Percentiles rank a stretch among this genome's conserved stretches.
Evolutionary conservation across 208 protist species (phyloP).

Genomic region (Acanthamoeba healyi): DNA sequence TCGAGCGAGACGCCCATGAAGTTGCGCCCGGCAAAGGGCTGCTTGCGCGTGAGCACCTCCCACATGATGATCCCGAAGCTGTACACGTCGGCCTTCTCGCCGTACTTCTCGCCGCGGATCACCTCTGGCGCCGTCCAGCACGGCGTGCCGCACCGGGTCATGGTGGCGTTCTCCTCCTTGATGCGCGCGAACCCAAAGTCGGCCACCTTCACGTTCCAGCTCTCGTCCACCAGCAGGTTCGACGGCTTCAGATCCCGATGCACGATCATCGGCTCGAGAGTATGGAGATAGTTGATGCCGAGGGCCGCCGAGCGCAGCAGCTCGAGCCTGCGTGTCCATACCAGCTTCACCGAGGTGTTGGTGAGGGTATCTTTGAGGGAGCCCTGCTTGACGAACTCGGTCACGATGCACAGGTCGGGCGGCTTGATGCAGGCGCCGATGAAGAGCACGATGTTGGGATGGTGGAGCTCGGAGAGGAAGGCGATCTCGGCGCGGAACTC

Average conservation of each 20-base stretch:
- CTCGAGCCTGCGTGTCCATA: neutral
- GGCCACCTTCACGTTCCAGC: neutral
- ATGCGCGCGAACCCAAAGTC: conserved; percentile 46
- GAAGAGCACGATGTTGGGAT: no score
- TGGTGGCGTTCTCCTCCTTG: conserved; percentile 24
- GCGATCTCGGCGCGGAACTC: no score
- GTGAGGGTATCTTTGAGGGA: neutral
- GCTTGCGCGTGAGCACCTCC: conserved; percentile 19
- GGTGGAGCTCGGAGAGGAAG: no score
- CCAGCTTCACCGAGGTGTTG: neutral
- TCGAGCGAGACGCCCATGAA: conserved; percentile 52
- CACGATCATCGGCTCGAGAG: neutral
- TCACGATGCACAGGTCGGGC: conserved; percentile 20
- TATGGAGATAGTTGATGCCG: neutral
- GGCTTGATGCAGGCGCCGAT: neutral
- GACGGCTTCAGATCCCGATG: no score
- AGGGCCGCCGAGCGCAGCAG: neutral
- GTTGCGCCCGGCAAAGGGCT: neutral
- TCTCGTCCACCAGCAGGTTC: no score
- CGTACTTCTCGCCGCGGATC: neutral
- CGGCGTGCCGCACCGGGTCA: conserved; percentile 12
- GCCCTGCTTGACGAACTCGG: conserved; percentile 19
- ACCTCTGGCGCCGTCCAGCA: conserved; percentile 43
- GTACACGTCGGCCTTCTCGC: conserved; percentile 36
- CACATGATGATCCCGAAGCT: conserved; percentile 42